Conservation (phyloP, 495 filamentous ascomycete species). For the Acidiella bohemica region DNA sequence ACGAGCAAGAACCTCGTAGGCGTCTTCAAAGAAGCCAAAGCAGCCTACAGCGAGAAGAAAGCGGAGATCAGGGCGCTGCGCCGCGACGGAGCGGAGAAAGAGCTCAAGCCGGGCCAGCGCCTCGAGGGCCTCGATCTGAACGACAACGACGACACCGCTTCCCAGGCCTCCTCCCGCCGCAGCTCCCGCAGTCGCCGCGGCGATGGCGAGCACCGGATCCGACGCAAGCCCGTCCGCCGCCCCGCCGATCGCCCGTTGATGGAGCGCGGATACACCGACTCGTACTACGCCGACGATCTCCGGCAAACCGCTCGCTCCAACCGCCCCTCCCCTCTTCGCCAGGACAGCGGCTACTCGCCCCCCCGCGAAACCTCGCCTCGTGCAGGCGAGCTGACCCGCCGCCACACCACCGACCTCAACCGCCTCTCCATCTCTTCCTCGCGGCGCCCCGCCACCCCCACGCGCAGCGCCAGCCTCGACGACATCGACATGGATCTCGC, state of each 20-base stretch:
- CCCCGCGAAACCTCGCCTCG: slow-evolving; percentile 8
- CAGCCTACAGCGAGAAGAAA: slow-evolving; percentile 72
- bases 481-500: slow-evolving; percentile 78
- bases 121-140: slow-evolving; percentile 38
- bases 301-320: slow-evolving; percentile 8
- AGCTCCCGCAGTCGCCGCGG: slow-evolving; percentile 17
- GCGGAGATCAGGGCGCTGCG: slow-evolving; percentile 58
- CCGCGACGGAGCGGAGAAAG: slow-evolving; percentile 33
- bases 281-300: slow-evolving; percentile 27
- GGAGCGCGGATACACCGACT: slow-evolving; percentile 20
- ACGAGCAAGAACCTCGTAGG: slow-evolving; percentile 42
- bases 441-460: slow-evolving; percentile 1
- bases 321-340: slow-evolving; percentile 20
- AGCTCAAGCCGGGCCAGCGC: slow-evolving; percentile 37
- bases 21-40: slow-evolving; percentile 81
- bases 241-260: slow-evolving; percentile 9
- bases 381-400: slow-evolving; percentile 21
- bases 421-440: not conserved
- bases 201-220: too few relatives aligned
- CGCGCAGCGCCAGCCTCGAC: slow-evolving; percentile 36
- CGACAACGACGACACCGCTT: slow-evolving; percentile 38
- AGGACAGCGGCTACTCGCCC: slow-evolving; percentile 2
- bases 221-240: not conserved
- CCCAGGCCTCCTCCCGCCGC: slow-evolving; percentile 32
- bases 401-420: slow-evolving; percentile 25